Evolutionary conservation across 2,329 filamentous ascomycete genomes (phyloP).

Genomic region (Fusarium sp.): DNA sequence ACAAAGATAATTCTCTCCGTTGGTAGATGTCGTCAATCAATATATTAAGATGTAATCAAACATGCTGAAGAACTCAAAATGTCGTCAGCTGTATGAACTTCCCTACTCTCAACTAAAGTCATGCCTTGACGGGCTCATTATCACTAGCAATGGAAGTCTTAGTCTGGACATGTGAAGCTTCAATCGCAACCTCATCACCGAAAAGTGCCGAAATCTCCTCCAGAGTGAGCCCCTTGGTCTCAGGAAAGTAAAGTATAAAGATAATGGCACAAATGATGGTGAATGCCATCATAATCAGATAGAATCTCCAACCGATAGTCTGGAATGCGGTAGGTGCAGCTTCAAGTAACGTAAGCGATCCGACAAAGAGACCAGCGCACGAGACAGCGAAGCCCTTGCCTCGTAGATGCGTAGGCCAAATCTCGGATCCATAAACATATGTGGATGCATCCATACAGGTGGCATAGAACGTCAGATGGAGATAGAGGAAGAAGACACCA

Average conservation of each 20-base stretch:
- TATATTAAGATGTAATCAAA: neutral
- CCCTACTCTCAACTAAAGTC: neutral
- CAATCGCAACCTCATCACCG: neutral
- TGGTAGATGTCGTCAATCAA: too few relatives aligned
- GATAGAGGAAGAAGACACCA: neutral
- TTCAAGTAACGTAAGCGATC: neutral
- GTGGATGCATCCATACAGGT: constrained; percentile 5
- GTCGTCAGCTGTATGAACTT: fast-evolving
- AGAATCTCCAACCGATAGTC: neutral
- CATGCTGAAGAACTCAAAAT: fast-evolving
- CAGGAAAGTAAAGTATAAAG: neutral
- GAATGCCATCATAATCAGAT: neutral
- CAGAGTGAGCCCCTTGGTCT: neutral
- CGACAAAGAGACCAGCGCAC: neutral
- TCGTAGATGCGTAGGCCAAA: neutral
- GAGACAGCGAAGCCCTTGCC: neutral
- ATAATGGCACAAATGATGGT: constrained; percentile 1
- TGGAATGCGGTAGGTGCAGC: neutral
- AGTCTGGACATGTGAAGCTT: neutral
- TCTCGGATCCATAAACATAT: neutral
- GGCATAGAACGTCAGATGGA: constrained; percentile 1
- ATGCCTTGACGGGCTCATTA: neutral
- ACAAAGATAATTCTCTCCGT: too few relatives aligned
- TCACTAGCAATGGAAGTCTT: neutral
- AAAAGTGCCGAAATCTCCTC: constrained; percentile 1